Base-by-base conservation (phyloP, 1,284 basidiomycete genomes). In the Ceratobasidium sp. region DNA sequence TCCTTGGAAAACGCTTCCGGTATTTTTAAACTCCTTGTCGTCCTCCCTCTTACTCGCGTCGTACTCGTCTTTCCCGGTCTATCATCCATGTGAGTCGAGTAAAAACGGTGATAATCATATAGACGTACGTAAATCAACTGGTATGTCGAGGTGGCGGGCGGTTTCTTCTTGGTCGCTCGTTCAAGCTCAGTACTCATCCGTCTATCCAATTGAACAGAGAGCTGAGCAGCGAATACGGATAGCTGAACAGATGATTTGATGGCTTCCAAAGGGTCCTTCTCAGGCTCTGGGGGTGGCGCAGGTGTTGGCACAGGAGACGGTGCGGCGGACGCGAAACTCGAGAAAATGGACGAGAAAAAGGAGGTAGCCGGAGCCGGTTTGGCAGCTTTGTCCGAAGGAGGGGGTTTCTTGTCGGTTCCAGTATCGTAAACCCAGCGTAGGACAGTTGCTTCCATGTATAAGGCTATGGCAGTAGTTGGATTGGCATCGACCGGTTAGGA, bases 121-220 rank as follows among this genome's bases (percentile, higher is more conserved):
- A 42, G 2, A 80, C 87, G 69, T 67, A 92, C 91, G 81, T 93
- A 98, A 49, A 99, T 94, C 22, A 99, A 81, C 73, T 92, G 88
- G 69, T 93, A 90, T 55, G 86, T 88, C 76, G 96, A 87, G 65
- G 82, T 85, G 7, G 80, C 82, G 0, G 97, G 97, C 0, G 94
- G 91, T 47, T 92, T 89, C 82, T 99, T 99, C 85, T 98, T 98
- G 0, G 96, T 99, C 8, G 94, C 93, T 57, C 96, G 84, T 74
- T 94, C 86, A 35, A 99, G 83, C 77, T 98, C 96, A 1, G 83
- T 78, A 0, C 85, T 84, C 72, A 95, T 86, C 71, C 91, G 89
- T 71, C 86, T 82, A 71, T 90, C 87, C 2, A 96, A 80, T 20
- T 82, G 84, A 22, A 97, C 91, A 69, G 85, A 84, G 43, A 96